Evolutionary conservation across 768 basidiomycete species (phyloP).

Genomic region (Lactifluus volemus): DNA sequence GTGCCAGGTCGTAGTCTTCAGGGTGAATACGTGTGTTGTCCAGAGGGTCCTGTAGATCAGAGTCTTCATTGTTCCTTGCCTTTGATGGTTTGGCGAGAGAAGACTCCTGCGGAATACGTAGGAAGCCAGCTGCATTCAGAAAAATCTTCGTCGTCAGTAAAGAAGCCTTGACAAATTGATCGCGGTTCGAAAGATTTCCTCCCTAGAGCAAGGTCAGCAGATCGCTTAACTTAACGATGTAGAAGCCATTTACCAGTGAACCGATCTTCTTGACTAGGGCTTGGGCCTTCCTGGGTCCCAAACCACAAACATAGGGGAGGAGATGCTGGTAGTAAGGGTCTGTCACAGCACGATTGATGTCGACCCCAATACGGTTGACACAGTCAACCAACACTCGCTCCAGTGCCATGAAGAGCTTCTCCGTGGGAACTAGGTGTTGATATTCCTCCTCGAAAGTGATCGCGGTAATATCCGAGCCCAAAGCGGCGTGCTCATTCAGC

Average conservation of each 20-base stretch:
- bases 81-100: slow-evolving; percentile 48
- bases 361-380: slow-evolving; percentile 89
- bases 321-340: slow-evolving; percentile 85
- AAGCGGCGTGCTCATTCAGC: slow-evolving; percentile 85
- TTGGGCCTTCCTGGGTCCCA: slow-evolving; percentile 92
- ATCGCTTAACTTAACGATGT: neutral
- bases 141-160: slow-evolving; percentile 83
- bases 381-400: slow-evolving; percentile 87
- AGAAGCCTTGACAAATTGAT: slow-evolving; percentile 76
- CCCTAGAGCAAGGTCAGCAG: slow-evolving; percentile 43
- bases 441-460: slow-evolving; percentile 78
- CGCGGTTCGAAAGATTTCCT: slow-evolving; percentile 77
- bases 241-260: slow-evolving; percentile 44
- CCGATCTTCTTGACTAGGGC: slow-evolving; percentile 74
- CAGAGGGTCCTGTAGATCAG: slow-evolving; percentile 77
- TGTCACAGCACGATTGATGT: slow-evolving; percentile 87
- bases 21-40: slow-evolving; percentile 96
- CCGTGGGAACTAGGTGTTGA: slow-evolving; percentile 78
- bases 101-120: slow-evolving; percentile 73
- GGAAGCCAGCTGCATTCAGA: slow-evolving; percentile 86
- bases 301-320: slow-evolving; percentile 83
- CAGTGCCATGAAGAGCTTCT: slow-evolving; percentile 72
- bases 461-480: slow-evolving; percentile 76
- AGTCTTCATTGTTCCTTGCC: slow-evolving; percentile 49
- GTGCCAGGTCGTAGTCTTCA: slow-evolving; percentile 94